These are phyloP conservation scores for Liriodendron chinense DNA, from an alignment of 164 flowering plant species.

Conservation along the genomic window DNA sequence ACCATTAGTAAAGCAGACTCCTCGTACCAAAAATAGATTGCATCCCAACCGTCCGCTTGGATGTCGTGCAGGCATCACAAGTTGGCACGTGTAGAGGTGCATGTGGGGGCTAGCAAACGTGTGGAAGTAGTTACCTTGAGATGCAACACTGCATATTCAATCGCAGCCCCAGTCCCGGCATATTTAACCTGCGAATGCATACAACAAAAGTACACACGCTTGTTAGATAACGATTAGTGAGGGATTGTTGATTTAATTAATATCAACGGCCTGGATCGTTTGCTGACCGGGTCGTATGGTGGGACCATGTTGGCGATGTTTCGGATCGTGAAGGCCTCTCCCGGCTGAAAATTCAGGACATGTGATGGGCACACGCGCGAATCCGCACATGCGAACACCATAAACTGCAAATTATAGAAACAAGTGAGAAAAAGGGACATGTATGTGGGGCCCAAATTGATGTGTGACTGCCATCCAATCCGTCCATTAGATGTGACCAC, in stretches of 20 bases:
- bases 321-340: slow-evolving; percentile 85
- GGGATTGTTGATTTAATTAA: not conserved
- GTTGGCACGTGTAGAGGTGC: not conserved
- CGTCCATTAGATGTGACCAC: no score
- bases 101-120: not conserved
- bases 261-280: not conserved
- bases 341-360: slow-evolving; percentile 72
- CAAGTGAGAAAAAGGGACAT: not conserved
- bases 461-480: no score
- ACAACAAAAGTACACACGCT: not conserved
- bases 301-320: slow-evolving; percentile 96
- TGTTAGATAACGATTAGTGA: not conserved
- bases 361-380: slow-evolving; percentile 90
- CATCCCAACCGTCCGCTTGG: not conserved
- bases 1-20: no score
- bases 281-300: slow-evolving; percentile 54
- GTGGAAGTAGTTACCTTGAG: slow-evolving; percentile 37
- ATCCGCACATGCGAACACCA: slow-evolving; percentile 94
- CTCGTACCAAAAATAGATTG: not conserved
- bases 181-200: slow-evolving; percentile 37
- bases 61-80: not conserved
- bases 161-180: slow-evolving; percentile 59
- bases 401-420: slow-evolving; percentile 42
- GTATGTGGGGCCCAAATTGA: not conserved
- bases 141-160: slow-evolving; percentile 63